These are phyloP conservation scores for Allantophomopsis lycopodina DNA, from an alignment of 2,329 filamentous ascomycete species.

Conservation along the genomic window DNA sequence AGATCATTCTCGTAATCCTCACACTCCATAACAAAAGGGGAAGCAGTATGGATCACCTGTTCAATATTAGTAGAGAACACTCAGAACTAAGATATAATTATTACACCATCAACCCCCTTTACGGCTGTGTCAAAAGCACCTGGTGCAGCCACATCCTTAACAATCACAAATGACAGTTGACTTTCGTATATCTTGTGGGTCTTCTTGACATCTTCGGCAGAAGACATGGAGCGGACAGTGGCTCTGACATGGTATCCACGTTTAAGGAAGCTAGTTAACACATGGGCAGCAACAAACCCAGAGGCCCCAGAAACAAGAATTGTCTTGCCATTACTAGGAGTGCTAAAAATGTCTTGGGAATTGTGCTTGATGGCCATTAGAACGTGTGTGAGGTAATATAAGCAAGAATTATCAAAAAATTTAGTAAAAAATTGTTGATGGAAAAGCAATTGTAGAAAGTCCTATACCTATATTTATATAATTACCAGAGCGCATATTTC, in stretches of 20 bases:
- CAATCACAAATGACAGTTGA: constrained; percentile 29
- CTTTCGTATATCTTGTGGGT: constrained; percentile 22
- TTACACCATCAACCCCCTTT: constrained; percentile 53
- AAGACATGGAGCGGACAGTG: constrained; percentile 30
- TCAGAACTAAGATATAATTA: too few relatives aligned
- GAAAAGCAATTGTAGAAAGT: too few relatives aligned
- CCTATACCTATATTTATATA: too few relatives aligned
- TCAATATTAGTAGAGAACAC: too few relatives aligned
- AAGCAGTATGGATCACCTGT: constrained; percentile 58
- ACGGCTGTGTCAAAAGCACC: constrained; percentile 49
- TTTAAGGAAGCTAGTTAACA: constrained; percentile 29
- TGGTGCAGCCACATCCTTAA: constrained; percentile 57
- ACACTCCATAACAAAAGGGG: constrained; percentile 26
- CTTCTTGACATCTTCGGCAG: constrained; percentile 24
- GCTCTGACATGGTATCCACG: constrained; percentile 21
- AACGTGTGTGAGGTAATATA: too few relatives aligned
- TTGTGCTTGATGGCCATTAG: not conserved
- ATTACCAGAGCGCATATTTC: too few relatives aligned
- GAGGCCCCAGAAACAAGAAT: constrained; percentile 21
- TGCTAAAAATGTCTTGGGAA: not conserved
- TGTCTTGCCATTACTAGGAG: not conserved
- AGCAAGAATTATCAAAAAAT: too few relatives aligned
- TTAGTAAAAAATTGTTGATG: too few relatives aligned
- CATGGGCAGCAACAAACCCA: constrained; percentile 36
- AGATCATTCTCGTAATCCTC: constrained; percentile 22